Conservation (phyloP, 2,329 filamentous ascomycete species). For the Emmonsiellopsis sp. region DNA sequence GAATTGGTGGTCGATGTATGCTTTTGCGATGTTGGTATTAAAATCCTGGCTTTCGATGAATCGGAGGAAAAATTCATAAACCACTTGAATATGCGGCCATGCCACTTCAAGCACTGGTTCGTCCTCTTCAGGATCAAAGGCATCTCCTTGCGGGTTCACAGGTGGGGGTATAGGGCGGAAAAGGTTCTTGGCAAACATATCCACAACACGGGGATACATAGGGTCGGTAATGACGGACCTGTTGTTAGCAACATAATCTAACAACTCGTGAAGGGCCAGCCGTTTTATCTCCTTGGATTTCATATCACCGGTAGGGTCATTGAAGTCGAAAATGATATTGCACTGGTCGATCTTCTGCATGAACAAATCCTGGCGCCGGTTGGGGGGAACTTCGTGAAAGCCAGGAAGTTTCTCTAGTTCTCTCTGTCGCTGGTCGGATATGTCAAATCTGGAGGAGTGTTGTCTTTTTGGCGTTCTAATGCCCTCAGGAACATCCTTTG, state of each 20-base stretch:
- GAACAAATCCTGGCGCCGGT: conserved; percentile 89
- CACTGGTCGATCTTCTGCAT: conserved; percentile 99
- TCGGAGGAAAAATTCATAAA: conserved; percentile 97
- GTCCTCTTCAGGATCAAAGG: conserved; percentile 96
- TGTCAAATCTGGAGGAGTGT: conserved; percentile 95
- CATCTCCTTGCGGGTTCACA: conserved; percentile 95
- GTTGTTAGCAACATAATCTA: conserved; percentile 98
- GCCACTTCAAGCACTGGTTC: conserved; percentile 96
- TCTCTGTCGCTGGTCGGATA: conserved; percentile 78
- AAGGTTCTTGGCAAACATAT: conserved; percentile 98
- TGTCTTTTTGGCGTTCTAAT: conserved; percentile 92
- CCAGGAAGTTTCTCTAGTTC: conserved; percentile 95
- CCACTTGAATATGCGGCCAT: conserved; percentile 98
- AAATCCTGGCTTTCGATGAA: conserved; percentile 99
- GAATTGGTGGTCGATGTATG: conserved; percentile 97
- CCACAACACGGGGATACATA: conserved; percentile 96
- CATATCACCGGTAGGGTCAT: conserved; percentile 96
- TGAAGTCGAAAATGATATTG: conserved; percentile 99
- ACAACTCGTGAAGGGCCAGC: conserved; percentile 83
- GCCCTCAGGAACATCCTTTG: conserved; percentile 92
- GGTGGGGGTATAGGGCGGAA: conserved; percentile 95
- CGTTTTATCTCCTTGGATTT: conserved; percentile 99
- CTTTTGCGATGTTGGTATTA: conserved; percentile 98
- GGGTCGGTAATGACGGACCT: conserved; percentile 96
- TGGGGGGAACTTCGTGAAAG: conserved; percentile 94